Evolutionary conservation across 2,329 filamentous ascomycete genomes (phyloP).

Genomic region (Fusarium miscanthi): DNA sequence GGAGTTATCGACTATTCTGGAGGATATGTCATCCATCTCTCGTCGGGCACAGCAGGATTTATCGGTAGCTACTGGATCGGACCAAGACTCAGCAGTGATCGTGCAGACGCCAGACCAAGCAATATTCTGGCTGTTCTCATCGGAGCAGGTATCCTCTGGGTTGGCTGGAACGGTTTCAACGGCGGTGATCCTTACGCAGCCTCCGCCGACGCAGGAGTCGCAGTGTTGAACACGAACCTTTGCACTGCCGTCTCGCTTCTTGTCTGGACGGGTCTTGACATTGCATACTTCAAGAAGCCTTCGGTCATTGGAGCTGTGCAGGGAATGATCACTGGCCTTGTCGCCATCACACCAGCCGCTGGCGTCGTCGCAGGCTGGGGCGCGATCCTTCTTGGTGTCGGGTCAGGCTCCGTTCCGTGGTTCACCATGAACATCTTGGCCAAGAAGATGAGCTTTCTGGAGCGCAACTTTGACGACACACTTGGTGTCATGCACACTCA

Average conservation of each 20-base stretch:
- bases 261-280: neutral
- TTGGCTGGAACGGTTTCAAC: neutral
- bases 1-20: neutral
- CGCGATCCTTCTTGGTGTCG: neutral
- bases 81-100: neutral
- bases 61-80: constrained; percentile 1
- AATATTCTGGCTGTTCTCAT: neutral
- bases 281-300: neutral
- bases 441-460: neutral
- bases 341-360: neutral
- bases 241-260: neutral
- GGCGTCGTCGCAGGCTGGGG: neutral
- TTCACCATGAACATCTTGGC: neutral
- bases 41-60: neutral
- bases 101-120: neutral
- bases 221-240: neutral
- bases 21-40: constrained; percentile 3
- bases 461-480: neutral
- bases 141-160: neutral
- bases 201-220: neutral
- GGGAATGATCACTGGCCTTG: neutral
- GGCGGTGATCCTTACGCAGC: constrained; percentile 1
- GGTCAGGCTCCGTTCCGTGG: neutral
- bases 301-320: neutral
- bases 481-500: neutral